Base-by-base conservation (phyloP, 129 eudicot species). In the Tagetes erecta region DNA sequence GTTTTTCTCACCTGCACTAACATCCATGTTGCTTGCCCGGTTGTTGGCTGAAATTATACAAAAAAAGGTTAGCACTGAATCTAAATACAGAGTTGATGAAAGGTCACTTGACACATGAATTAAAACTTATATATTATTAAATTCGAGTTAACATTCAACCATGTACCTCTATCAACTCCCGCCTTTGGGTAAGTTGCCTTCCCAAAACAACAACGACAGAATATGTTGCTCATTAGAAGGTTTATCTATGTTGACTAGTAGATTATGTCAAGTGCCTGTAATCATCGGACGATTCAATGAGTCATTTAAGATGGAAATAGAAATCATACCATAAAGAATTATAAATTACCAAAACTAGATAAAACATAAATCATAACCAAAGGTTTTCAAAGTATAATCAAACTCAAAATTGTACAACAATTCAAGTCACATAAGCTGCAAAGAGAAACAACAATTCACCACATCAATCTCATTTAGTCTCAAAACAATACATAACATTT, bases 161-260 rank as follows among this genome's bases (percentile, higher is more conserved):
- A 36, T 49, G 38, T 85, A 89, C 96, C 93, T 85, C 80, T 82
- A 38, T 81, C 80, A 59, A 76, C 78, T 45, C 74, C 80, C 14
- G 40, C 47, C 10, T 57, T 62, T 41, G 85, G 37, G 39, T 82
- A 36, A 72, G 76, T 68, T 13, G 50, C 56, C 33, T 81, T 81
- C 70, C 84, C 62, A 12, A 83, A 86, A 73, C 92, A 84, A 73
- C 70, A 70, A 83, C 70, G 67, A 83, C 80, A 39, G 64, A 88
- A 91, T 49, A 80, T 83, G 80, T 20, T 20, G 27, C 66, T 62
- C 91, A 84, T 86, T 38, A 52, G 68, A 72, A 69, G 66, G 67
- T 44, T 75, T 13, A 49, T 78, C 46, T 66, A 72, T 50, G 76
- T 73, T 63, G 76, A 74, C 76, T n/a, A 41, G 38, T n/a, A 69